Evolutionary conservation across 1,284 basidiomycete genomes (phyloP).

Genomic region (Marasmius oreades): DNA sequence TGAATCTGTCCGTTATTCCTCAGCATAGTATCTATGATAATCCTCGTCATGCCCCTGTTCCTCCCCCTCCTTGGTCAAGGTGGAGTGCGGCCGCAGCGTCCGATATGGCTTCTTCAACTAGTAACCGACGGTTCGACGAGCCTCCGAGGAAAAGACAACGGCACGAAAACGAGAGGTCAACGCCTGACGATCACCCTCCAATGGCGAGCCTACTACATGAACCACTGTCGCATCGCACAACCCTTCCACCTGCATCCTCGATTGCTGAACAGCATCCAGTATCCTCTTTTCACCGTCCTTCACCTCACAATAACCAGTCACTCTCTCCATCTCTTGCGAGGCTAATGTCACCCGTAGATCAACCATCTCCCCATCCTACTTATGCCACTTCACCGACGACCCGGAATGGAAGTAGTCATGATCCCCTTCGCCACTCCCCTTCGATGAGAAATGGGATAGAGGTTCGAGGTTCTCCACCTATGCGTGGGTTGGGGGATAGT

Average conservation of each 20-base stretch:
- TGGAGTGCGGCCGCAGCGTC: constrained; percentile 49
- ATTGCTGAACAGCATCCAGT: constrained; percentile 17
- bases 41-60: constrained; percentile 22
- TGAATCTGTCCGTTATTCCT: constrained; percentile 22
- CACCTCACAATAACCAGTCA: constrained; percentile 31
- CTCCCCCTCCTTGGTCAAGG: constrained; percentile 65
- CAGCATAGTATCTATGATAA: neutral
- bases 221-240: constrained; percentile 25
- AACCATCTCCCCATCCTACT: constrained; percentile 8
- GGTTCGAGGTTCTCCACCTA: constrained; percentile 14
- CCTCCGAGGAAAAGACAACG: constrained; percentile 29
- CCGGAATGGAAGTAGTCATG: constrained; percentile 2
- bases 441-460: constrained; percentile 11
- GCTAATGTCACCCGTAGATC: constrained; percentile 34
- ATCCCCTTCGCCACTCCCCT: constrained; percentile 8
- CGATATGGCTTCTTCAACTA: constrained; percentile 37
- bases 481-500: constrained; percentile 9
- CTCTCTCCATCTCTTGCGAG: constrained; percentile 39
- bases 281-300: constrained; percentile 9
- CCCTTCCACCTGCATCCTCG: constrained; percentile 20
- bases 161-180: constrained; percentile 21
- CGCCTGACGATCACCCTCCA: constrained; percentile 20
- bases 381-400: constrained; percentile 1
- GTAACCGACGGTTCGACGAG: constrained; percentile 30
- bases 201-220: constrained; percentile 21